Base-by-base conservation (phyloP, 78 protist genomes). In the Planoprotostelium fungivorum region DNA sequence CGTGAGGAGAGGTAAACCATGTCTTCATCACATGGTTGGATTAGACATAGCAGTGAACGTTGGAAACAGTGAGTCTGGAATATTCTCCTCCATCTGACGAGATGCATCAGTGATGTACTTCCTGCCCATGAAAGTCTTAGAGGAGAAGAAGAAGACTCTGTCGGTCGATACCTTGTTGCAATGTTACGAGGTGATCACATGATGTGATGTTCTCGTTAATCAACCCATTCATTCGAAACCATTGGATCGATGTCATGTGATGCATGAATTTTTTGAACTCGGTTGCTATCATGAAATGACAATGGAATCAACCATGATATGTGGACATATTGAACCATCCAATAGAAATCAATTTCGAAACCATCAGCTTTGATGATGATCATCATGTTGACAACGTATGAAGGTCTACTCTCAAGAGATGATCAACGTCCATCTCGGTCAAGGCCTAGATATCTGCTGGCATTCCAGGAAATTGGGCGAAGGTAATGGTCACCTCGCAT, bases 81-180 rank as follows among this genome's bases (percentile, higher is more conserved):
- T 25, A 37, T 73, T 29, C 29, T 29, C 29, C 84, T 73, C 29
- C 84, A 29, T 73, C 84, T n/a, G n/a, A n/a, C n/a, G n/a, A n/a
- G n/a, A n/a, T n/a, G n/a, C n/a, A n/a, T 85, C 16, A 85, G 87
- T 36, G 37, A 85, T 85, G 87, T 85, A 85, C 87, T 85, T 85
- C 37, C 37, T 85, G 34, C 87, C 87, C 16, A 5, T 85, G 16
- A 5, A 16, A 25, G 36, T 35, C 16, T 85, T 85, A 85, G 37
- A 85, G 37, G 87, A 85, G 87, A 85, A 36, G 63, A 85, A 85
- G 16, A 85, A 36, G 37, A 85, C 16, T 85, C 37, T 85, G 5
- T 16, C 37, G 5, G 87, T 85, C 34, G 37, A 16, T 16, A 37
- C 16, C 16, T 5, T 85, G 35, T 85, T 85, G 37, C 29, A 85